Conservation (phyloP, 345 rosid genomes). For the Salix udensis region DNA sequence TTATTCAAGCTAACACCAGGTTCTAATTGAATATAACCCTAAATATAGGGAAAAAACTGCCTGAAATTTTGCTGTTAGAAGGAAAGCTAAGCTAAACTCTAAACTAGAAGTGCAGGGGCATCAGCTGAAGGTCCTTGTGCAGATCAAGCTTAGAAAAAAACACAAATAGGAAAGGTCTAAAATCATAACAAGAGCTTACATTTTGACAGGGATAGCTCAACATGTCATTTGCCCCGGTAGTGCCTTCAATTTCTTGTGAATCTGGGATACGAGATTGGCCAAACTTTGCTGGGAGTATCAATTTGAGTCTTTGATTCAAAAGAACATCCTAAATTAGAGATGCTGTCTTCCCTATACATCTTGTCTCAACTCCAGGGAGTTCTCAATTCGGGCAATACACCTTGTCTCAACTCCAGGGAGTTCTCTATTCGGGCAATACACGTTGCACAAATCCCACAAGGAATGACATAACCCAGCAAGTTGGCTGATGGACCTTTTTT, state of each 20-base stretch:
- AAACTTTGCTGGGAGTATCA: background rate
- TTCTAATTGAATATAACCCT: too few species aligned
- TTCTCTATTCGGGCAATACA: background rate
- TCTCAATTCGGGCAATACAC: background rate
- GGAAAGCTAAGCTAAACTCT: background rate
- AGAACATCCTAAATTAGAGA: background rate
- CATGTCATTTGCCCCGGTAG: background rate
- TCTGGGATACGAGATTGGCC: background rate
- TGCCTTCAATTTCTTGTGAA: background rate
- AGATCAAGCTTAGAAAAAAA: background rate
- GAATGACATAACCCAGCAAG: background rate
- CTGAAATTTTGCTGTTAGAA: background rate
- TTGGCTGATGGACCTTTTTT: too few species aligned
- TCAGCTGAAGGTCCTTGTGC: background rate
- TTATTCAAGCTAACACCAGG: too few species aligned
- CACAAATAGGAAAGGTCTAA: background rate
- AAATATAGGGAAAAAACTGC: background rate
- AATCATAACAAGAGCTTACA: background rate
- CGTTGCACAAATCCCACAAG: background rate
- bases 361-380: background rate
- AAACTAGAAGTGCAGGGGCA: background rate
- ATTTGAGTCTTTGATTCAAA: background rate
- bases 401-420: background rate
- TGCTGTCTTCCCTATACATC: background rate
- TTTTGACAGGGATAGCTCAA: background rate